phyloP scores from a whole-genome alignment of 108 stramenopile species.

The Pseudonitzschia pungens region DNA sequence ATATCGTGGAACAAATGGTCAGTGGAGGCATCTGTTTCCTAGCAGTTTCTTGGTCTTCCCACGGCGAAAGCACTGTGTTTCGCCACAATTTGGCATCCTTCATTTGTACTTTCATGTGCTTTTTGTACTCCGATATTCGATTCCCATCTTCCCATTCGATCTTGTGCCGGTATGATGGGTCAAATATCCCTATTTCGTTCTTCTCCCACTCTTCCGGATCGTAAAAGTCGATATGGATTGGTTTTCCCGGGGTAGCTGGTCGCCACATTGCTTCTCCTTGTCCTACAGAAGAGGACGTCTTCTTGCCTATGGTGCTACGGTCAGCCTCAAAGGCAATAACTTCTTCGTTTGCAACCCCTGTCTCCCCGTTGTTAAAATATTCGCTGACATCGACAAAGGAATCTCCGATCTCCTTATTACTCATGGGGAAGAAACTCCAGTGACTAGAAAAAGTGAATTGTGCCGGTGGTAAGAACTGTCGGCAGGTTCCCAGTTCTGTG shows the following conservation, averaged over 20 bases:
- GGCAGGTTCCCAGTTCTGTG: conserved; percentile 53
- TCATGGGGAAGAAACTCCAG: conserved; percentile 52
- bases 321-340: conserved; percentile 38
- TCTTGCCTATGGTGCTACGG: conserved; percentile 45
- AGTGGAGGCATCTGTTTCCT: conserved; percentile 39
- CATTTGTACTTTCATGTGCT: conserved; percentile 54
- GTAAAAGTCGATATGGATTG: conserved; percentile 41
- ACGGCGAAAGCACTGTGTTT: conserved; percentile 32
- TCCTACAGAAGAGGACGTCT: not conserved
- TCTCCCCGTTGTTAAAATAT: not conserved
- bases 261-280: conserved; percentile 21
- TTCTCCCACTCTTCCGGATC: conserved; percentile 51
- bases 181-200: conserved; percentile 49
- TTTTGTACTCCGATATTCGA: conserved; percentile 31
- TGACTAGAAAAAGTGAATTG: conserved; percentile 54
- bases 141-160: conserved; percentile 12
- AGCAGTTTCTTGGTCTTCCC: not conserved
- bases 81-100: conserved; percentile 44
- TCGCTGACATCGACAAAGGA: conserved; percentile 4
- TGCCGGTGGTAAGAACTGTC: conserved; percentile 46
- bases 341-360: conserved; percentile 1
- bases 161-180: not conserved
- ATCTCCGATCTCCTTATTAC: conserved; percentile 37
- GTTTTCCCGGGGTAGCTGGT: conserved; percentile 28
- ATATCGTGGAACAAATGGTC: conserved; percentile 41